phyloP scores from a whole-genome alignment of 805 yeast genomes.

The Candida ortonii region DNA sequence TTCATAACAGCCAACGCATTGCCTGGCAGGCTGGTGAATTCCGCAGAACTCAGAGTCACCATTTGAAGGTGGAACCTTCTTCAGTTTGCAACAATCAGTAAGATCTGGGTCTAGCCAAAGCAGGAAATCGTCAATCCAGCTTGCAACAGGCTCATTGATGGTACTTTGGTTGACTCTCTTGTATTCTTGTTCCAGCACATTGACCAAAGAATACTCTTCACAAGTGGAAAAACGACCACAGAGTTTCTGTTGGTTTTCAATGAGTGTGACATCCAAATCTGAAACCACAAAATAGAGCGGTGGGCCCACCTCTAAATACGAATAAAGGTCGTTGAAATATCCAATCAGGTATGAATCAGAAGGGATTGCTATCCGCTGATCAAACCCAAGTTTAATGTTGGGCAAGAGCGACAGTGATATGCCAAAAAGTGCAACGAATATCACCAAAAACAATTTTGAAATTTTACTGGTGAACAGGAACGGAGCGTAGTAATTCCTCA shows the following conservation, averaged over 20 bases:
- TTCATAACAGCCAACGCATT: slow-evolving; percentile 71
- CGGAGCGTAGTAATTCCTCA: slow-evolving; percentile 57
- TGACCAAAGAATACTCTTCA: slow-evolving; percentile 71
- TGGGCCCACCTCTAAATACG: slow-evolving; percentile 81
- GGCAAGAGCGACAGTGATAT: slow-evolving; percentile 71
- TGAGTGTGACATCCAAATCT: slow-evolving; percentile 57
- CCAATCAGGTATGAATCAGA: slow-evolving; percentile 73
- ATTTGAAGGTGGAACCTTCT: too few relatives aligned
- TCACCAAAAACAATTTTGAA: slow-evolving; percentile 45
- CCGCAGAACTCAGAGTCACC: slow-evolving; percentile 57
- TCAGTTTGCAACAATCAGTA: slow-evolving; percentile 79
- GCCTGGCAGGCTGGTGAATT: slow-evolving; percentile 63
- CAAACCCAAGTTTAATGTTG: slow-evolving; percentile 70
- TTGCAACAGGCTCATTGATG: slow-evolving; percentile 77
- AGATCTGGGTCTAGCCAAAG: slow-evolving; percentile 83
- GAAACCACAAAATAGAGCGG: slow-evolving; percentile 86
- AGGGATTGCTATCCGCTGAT: slow-evolving; percentile 87
- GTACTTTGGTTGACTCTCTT: slow-evolving; percentile 62
- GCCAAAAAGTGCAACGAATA: slow-evolving; percentile 64
- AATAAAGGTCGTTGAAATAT: slow-evolving; percentile 74
- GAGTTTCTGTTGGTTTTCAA: slow-evolving; percentile 63
- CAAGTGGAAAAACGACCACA: slow-evolving; percentile 91
- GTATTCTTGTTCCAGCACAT: slow-evolving; percentile 81
- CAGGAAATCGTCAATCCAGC: slow-evolving; percentile 91
- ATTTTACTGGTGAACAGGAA: slow-evolving; percentile 47